These are phyloP conservation scores for Dioscorea dumetorum DNA, from an alignment of 106 monocot species.

Conservation along the genomic window DNA sequence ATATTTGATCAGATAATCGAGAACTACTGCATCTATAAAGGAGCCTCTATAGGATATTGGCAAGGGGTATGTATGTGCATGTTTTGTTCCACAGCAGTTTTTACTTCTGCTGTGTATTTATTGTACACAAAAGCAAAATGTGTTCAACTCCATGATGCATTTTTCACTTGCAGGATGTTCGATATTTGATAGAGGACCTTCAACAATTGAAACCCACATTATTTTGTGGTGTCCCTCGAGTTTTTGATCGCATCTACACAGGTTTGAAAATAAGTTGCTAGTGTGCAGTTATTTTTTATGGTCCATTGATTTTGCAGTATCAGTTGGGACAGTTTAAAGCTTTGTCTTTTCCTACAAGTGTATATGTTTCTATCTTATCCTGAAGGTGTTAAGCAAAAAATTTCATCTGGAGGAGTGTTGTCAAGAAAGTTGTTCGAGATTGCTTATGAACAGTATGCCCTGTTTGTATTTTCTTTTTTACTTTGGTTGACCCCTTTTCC, in stretches of 20 bases:
- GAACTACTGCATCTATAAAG: slow-evolving; percentile 87
- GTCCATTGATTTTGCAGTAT: not conserved
- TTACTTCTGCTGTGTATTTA: too few species aligned
- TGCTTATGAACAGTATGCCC: slow-evolving; percentile 76
- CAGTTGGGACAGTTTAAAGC: not conserved
- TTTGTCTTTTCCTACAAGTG: not conserved
- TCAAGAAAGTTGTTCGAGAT: slow-evolving; percentile 51
- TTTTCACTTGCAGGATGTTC: slow-evolving; percentile 45
- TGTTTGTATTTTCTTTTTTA: too few species aligned
- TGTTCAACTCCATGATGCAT: too few species aligned
- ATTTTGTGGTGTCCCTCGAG: slow-evolving; percentile 88
- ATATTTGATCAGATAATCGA: slow-evolving; percentile 95
- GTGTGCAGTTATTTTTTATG: not conserved
- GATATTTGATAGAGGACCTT: slow-evolving; percentile 78
- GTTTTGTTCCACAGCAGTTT: slow-evolving; percentile 1
- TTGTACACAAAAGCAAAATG: too few species aligned
- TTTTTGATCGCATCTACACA: slow-evolving; percentile 85
- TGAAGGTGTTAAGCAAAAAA: slow-evolving; percentile 74
- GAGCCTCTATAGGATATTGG: slow-evolving; percentile 94
- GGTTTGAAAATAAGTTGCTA: slow-evolving; percentile 16
- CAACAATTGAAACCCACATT: slow-evolving; percentile 79
- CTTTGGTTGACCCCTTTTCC: too few species aligned
- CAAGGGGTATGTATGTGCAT: slow-evolving; percentile 69
- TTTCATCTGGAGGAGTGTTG: slow-evolving; percentile 61
- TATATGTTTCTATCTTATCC: not conserved